Conservation (phyloP, 176 grass and related monocot species). For the Dactylis glomerata region DNA sequence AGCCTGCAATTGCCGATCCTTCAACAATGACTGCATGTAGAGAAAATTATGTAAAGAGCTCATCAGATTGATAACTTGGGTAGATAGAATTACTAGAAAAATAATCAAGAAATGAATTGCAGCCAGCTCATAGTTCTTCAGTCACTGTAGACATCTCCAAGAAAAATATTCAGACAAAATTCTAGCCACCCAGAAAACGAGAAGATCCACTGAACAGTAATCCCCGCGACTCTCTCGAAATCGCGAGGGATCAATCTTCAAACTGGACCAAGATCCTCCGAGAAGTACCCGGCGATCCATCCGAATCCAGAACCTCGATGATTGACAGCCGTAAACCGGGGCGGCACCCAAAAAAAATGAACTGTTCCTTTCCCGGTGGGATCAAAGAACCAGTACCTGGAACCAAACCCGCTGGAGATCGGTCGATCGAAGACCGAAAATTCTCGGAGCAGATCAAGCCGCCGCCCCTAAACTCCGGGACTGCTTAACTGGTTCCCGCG, state of each 20-base stretch:
- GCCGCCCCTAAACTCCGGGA: too few species aligned
- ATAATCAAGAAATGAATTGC: neutral
- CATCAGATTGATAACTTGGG: neutral
- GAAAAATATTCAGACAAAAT: neutral
- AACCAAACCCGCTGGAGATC: conserved; percentile 17
- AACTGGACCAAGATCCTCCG: conserved; percentile 3
- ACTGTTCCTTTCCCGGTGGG: neutral
- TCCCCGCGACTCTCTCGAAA: neutral
- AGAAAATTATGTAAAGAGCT: neutral
- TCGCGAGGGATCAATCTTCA: conserved; percentile 3
- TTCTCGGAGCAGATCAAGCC: conserved; percentile 30
- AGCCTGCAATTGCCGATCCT: conserved; percentile 13
- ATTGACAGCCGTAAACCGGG: neutral
- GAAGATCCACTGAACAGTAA: neutral
- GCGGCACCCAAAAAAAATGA: neutral
- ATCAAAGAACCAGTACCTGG: conserved; percentile 32
- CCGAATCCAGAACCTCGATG: conserved; percentile 16
- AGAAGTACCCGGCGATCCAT: conserved; percentile 1
- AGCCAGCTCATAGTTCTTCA: neutral
- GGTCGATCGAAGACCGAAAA: conserved; percentile 16
- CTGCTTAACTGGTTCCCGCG: neutral
- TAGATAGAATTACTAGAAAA: neutral
- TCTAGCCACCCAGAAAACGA: conserved; percentile 10
- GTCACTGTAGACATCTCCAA: neutral
- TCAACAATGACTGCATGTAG: neutral